Conservation (phyloP, 2,329 filamentous ascomycete genomes). For the Aspergillus udagawae region DNA sequence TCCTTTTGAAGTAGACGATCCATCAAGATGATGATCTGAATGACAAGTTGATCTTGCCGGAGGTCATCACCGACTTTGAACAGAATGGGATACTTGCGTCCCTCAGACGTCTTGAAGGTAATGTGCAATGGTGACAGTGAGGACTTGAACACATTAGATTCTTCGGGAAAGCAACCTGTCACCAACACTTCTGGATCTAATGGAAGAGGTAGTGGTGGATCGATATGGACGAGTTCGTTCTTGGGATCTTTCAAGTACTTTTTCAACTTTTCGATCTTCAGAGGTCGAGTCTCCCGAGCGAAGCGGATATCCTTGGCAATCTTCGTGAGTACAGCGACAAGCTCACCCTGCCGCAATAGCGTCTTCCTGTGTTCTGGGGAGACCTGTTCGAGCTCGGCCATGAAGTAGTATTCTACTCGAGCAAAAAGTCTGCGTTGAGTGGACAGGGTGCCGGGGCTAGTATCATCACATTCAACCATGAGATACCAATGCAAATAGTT, state of each 20-base stretch:
- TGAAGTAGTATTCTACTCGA: constrained; percentile 93
- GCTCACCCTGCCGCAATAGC: constrained; percentile 80
- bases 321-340: constrained; percentile 80
- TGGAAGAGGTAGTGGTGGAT: constrained; percentile 81
- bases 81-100: constrained; percentile 80
- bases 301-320: constrained; percentile 85
- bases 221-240: constrained; percentile 79
- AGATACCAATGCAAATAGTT: constrained; percentile 98
- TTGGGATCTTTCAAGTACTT: constrained; percentile 80
- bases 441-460: constrained; percentile 67
- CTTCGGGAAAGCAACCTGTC: constrained; percentile 74
- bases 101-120: constrained; percentile 76
- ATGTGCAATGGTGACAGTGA: constrained; percentile 87
- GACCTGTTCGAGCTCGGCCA: constrained; percentile 75
- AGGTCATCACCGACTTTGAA: constrained; percentile 98
- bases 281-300: constrained; percentile 69
- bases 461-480: constrained; percentile 93
- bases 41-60: constrained; percentile 93
- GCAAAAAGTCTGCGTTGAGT: constrained; percentile 82
- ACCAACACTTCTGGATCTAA: constrained; percentile 80
- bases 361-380: constrained; percentile 71
- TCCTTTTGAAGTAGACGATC: constrained; percentile 92
- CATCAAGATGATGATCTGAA: constrained; percentile 97
- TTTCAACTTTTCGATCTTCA: constrained; percentile 81
- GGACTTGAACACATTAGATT: constrained; percentile 92